phyloP scores from a whole-genome alignment of 2,329 filamentous ascomycete species.

The Pestalotiopsis sp. region DNA sequence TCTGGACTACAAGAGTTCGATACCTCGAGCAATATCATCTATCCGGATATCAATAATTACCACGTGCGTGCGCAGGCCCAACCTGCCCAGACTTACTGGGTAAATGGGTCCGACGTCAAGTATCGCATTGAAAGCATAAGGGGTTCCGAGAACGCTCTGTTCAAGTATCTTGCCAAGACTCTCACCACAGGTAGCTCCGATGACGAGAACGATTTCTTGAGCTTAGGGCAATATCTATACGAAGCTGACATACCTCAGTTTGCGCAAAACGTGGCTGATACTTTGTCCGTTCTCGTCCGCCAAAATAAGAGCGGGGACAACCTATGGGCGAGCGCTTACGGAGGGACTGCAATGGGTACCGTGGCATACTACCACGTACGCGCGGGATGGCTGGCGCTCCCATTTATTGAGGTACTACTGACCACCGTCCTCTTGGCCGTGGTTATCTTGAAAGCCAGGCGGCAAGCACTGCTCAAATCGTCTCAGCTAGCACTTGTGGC shows the following conservation, averaged over 20 bases:
- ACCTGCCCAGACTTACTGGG: no score
- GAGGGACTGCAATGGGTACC: constrained; percentile 16
- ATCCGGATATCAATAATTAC: not conserved
- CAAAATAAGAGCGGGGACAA: constrained; percentile 21
- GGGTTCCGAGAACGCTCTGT: not conserved
- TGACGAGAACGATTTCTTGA: not conserved
- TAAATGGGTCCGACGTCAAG: not conserved
- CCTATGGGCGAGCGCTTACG: constrained; percentile 12
- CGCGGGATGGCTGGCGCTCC: constrained; percentile 20
- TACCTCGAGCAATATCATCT: not conserved
- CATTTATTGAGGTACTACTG: constrained; percentile 17
- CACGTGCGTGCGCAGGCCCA: no score
- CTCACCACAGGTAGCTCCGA: not conserved
- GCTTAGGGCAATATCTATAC: not conserved
- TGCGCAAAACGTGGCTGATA: constrained; percentile 11
- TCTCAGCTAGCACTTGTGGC: not conserved
- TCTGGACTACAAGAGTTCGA: not conserved
- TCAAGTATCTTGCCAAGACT: not conserved
- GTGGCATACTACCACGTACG: constrained; percentile 23
- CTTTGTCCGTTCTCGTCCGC: constrained; percentile 9
- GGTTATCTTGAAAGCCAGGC: constrained; percentile 16
- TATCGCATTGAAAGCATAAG: not conserved
- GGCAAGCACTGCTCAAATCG: constrained; percentile 20
- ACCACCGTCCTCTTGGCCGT: constrained; percentile 16
- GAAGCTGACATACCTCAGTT: not conserved